Evolutionary conservation across 768 basidiomycete genomes (phyloP).

Genomic region (Mycena rebaudengoi): DNA sequence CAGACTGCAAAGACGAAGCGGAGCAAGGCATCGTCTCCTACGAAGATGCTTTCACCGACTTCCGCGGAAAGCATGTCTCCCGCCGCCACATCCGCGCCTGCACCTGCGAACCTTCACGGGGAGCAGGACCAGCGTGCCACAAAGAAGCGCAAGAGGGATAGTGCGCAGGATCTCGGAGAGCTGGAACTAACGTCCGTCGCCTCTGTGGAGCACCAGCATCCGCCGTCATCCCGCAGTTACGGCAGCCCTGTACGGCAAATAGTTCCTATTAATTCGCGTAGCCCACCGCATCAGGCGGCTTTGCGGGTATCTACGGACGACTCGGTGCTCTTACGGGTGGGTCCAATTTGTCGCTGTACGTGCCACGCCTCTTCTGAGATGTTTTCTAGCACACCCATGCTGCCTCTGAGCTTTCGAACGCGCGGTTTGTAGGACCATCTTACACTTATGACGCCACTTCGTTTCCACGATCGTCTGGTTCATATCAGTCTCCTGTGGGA

Average conservation of each 20-base stretch:
- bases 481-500: background rate
- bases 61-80: background rate
- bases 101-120: background rate
- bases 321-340: slow-evolving; percentile 2
- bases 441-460: slow-evolving; percentile 10
- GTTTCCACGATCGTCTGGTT: background rate
- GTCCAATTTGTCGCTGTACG: background rate
- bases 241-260: slow-evolving; percentile 2
- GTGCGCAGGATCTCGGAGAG: too few relatives aligned
- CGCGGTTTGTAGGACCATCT: background rate
- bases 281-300: background rate
- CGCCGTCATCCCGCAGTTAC: background rate
- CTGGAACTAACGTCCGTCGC: too few relatives aligned
- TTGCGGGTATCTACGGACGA: slow-evolving; percentile 19
- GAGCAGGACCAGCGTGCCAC: background rate
- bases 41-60: slow-evolving; percentile 6
- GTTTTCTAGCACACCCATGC: background rate
- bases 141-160: slow-evolving; percentile 2
- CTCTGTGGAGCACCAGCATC: background rate
- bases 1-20: background rate
- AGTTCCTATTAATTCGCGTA: background rate
- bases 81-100: background rate
- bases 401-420: background rate
- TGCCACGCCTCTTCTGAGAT: background rate
- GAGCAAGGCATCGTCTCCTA: background rate